Percentiles rank a stretch among this genome's conserved stretches.
Evolutionary conservation across 2,329 filamentous ascomycete species (phyloP).

Genomic region (Colletotrichum coccodes): DNA sequence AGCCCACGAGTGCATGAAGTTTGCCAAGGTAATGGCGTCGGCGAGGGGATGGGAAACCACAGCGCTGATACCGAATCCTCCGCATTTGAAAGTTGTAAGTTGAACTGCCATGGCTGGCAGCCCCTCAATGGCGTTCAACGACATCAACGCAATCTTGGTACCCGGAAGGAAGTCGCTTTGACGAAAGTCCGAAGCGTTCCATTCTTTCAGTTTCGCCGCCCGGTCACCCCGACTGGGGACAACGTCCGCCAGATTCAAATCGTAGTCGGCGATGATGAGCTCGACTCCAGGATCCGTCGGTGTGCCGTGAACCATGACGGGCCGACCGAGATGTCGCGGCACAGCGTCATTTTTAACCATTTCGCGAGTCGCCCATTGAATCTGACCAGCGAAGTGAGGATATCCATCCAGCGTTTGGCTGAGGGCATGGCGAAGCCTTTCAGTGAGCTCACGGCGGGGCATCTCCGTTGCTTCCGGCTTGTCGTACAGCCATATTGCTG

Average conservation of each 20-base stretch:
- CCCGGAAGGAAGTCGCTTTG: conserved; percentile 45
- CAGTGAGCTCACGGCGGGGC: conserved; percentile 17
- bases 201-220: conserved; percentile 38
- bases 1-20: conserved; percentile 55
- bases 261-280: conserved; percentile 44
- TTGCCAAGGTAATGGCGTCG: conserved; percentile 53
- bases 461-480: conserved; percentile 32
- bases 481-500: conserved; percentile 56
- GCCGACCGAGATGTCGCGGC: conserved; percentile 45
- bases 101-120: conserved; percentile 48
- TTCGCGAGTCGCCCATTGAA: conserved; percentile 46
- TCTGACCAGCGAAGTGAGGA: conserved; percentile 53
- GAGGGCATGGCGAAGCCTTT: conserved; percentile 37
- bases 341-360: conserved; percentile 36
- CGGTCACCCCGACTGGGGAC: conserved; percentile 38
- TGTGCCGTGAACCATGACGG: conserved; percentile 47
- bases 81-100: conserved; percentile 50
- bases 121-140: conserved; percentile 39
- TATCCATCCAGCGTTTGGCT: conserved; percentile 47
- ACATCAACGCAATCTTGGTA: conserved; percentile 45
- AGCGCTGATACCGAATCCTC: conserved; percentile 52
- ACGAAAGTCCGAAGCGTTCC: conserved; percentile 46
- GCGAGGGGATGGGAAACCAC: conserved; percentile 54
- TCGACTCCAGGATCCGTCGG: conserved; percentile 53
- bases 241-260: conserved; percentile 40